Conservation (phyloP, 2,329 filamentous ascomycete genomes). For the Chaetomium globosum region DNA sequence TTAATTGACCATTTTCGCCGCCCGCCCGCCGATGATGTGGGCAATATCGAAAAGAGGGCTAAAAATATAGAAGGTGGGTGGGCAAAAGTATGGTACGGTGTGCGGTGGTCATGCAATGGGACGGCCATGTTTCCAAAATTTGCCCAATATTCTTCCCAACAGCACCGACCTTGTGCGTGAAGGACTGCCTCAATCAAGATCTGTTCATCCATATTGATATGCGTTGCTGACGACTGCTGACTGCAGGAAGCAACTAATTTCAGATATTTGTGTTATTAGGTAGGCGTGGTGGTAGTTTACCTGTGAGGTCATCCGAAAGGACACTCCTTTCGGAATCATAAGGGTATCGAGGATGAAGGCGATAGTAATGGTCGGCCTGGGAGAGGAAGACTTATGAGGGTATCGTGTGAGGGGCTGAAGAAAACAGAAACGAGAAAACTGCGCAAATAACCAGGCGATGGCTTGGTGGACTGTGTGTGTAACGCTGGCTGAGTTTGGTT, state of each 20-base stretch:
- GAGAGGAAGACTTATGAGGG: no score
- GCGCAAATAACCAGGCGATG: not conserved
- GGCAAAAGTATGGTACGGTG: slow-evolving; percentile 15
- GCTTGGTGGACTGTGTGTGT: not conserved
- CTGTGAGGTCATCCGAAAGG: not conserved
- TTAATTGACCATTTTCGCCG: slow-evolving; percentile 8
- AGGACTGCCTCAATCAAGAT: not conserved
- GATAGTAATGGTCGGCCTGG: no score
- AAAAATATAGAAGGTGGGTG: slow-evolving; percentile 18
- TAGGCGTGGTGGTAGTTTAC: not conserved
- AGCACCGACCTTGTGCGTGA: not conserved
- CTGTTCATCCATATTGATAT: slow-evolving; percentile 11
- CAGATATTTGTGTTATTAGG: not conserved
- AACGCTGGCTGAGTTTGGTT: not conserved
- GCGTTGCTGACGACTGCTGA: slow-evolving; percentile 16
- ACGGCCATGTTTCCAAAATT: not conserved
- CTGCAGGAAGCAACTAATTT: slow-evolving; percentile 6
- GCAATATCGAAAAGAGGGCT: slow-evolving; percentile 20
- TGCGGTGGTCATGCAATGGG: slow-evolving; percentile 11
- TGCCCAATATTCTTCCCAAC: not conserved
- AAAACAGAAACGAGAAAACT: not conserved
- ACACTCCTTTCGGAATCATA: no score
- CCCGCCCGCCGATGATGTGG: not conserved
- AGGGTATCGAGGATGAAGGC: no score
- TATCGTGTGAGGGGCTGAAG: no score